Percentiles rank a stretch among this genome's conserved stretches.
These are phyloP conservation scores for Dendrobium chrysotoxum DNA, from an alignment of 106 monocot species.

Conservation along the genomic window DNA sequence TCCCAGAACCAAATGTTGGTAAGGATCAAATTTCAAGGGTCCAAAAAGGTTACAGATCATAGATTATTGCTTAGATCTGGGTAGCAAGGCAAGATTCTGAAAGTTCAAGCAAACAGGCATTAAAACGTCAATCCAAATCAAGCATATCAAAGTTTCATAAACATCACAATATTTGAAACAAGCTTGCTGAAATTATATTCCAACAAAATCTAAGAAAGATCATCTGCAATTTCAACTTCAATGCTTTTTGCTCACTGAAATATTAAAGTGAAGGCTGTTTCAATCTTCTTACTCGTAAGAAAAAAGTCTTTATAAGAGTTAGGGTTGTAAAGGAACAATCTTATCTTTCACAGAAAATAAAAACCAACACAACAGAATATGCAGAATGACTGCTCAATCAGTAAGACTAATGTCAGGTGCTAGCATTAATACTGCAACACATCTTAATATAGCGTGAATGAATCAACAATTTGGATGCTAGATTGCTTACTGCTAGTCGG, in stretches of 20 bases:
- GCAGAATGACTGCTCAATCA: neutral
- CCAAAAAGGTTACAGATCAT: neutral
- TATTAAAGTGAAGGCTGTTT: no score
- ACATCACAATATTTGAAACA: neutral
- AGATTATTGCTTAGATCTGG: neutral
- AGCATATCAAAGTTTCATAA: neutral
- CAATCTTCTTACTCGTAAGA: neutral
- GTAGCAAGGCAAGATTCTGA: neutral
- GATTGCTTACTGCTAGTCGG: conserved; percentile 36
- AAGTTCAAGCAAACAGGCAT: neutral
- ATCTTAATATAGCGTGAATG: neutral
- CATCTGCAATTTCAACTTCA: neutral
- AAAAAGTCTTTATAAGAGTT: neutral
- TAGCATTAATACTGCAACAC: neutral
- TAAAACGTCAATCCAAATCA: neutral
- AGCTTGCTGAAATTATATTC: neutral
- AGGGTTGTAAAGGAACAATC: neutral
- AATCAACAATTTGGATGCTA: neutral
- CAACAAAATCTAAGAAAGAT: neutral
- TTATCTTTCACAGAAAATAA: neutral
- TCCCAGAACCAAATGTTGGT: no score
- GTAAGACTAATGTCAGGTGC: neutral
- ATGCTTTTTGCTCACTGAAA: neutral
- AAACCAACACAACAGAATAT: neutral
- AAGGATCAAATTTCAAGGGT: neutral